Conservation (phyloP, 768 basidiomycete species). For the Kwoniella newhampshirensis region DNA sequence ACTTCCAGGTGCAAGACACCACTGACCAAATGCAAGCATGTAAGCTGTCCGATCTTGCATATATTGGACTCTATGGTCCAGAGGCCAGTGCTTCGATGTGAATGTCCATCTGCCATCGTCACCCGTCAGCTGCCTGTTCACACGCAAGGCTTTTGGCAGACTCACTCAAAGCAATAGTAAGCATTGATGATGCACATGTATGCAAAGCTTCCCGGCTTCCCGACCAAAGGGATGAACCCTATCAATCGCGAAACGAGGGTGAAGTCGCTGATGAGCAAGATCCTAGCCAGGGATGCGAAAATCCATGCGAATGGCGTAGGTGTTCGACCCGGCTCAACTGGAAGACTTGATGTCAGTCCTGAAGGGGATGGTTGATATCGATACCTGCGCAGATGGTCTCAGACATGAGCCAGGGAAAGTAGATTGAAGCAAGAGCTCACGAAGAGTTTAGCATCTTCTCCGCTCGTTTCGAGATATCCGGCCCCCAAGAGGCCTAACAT, state of each 20-base stretch:
- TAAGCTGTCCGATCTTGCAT: slow-evolving; percentile 49
- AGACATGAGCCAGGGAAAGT: neutral
- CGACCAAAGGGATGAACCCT: slow-evolving; percentile 37
- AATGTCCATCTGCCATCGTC: slow-evolving; percentile 35
- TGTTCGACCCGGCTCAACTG: slow-evolving; percentile 10
- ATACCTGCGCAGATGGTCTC: slow-evolving; percentile 21
- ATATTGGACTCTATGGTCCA: slow-evolving; percentile 31
- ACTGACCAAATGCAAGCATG: slow-evolving; percentile 50
- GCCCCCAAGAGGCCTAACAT: slow-evolving; percentile 40
- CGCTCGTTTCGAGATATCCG: slow-evolving; percentile 46
- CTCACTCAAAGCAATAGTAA: slow-evolving; percentile 52
- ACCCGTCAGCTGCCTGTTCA: neutral
- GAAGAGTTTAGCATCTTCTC: slow-evolving; percentile 42
- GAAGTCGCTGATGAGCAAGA: slow-evolving; percentile 50
- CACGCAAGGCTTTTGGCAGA: neutral
- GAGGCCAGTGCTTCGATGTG: slow-evolving; percentile 25
- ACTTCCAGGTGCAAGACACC: neutral
- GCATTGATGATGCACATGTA: slow-evolving; percentile 50
- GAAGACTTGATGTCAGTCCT: slow-evolving; percentile 22
- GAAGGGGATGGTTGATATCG: slow-evolving; percentile 37
- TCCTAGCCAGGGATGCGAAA: slow-evolving; percentile 24
- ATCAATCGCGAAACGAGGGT: slow-evolving; percentile 47
- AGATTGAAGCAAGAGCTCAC: slow-evolving; percentile 14
- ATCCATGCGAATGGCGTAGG: slow-evolving; percentile 24
- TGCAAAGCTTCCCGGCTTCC: slow-evolving; percentile 27